These are phyloP conservation scores for Akebia trifoliata DNA, from an alignment of 164 flowering plant genomes.

Conservation along the genomic window DNA sequence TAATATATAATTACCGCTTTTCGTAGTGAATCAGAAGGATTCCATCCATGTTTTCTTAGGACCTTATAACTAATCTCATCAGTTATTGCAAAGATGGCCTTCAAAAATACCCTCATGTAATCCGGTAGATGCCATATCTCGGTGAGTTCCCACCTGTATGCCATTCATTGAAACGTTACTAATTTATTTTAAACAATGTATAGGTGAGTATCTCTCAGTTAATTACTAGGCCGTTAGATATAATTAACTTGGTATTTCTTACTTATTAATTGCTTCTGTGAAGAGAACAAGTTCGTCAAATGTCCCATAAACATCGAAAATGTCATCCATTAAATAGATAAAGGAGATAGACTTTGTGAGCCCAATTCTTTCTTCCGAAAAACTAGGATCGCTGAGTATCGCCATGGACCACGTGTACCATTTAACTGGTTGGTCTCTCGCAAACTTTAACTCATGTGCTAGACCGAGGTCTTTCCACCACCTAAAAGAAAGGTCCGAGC, in stretches of 20 bases:
- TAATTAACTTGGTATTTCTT: background rate
- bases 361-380: constrained; percentile 37
- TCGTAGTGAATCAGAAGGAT: background rate
- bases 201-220: no score
- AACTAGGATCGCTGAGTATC: constrained; percentile 27
- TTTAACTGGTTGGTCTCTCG: constrained; percentile 25
- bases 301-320: constrained; percentile 52
- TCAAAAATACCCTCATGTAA: constrained; percentile 19
- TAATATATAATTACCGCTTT: background rate
- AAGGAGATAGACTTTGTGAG: constrained; percentile 47
- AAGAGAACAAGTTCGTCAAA: constrained; percentile 47
- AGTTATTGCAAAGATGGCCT: background rate
- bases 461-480: constrained; percentile 61
- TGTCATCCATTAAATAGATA: constrained; percentile 56
- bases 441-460: constrained; percentile 34
- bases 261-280: constrained; percentile 50
- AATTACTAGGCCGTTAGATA: no score
- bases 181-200: no score
- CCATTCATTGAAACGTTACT: no score
- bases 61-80: background rate
- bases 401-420: constrained; percentile 51
- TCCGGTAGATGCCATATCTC: constrained; percentile 30
- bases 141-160: constrained; percentile 48
- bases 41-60: background rate
- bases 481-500: constrained; percentile 19